Evolutionary conservation across 2,329 filamentous ascomycete species (phyloP), one percentile per base, ranked within the genome.

Genomic region (Fusarium haematococcum): DNA sequence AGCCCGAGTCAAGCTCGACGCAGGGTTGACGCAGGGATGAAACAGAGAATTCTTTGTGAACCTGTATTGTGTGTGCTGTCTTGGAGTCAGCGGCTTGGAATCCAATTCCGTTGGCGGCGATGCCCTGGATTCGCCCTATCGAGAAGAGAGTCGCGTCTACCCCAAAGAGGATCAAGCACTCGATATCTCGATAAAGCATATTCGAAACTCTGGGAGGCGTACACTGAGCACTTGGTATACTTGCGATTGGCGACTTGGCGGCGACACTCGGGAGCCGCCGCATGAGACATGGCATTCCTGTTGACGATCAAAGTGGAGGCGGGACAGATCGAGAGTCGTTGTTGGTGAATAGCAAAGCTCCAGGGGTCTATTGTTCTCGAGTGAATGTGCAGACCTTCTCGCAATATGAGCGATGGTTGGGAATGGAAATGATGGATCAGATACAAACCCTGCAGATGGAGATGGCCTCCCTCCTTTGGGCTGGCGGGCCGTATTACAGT

Each of bases 1-100:
- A 56, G 52, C n/a, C 48, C 62, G 39, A 63, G 62, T 57, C 52
- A 33, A 45, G 33, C 13, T 27, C 18, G 33, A 59, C 61, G 69
- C 63, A 75, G 72, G 69, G 73, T 65, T 60, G 54, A 69, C 45
- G 73, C 54, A 75, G 65, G 73, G 73, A 71, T 75, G 37, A 14
- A 48, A 45, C 56, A 75, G 35, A 58, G 59, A 60, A 74, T 75
- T 63, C 61, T 74, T 59, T 32, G 48, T 25, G 57, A 59, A 35
- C 27, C 23, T 27, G 11, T 63, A 43, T 68, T 63, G 57, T 59
- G 43, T 39, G 35, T 54, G 48, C 20, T 75, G 73, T 75, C 73
- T 68, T 50, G 41, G 32, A 57, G 32, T 30, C 33, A 35, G 63
- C 69, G 48, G 52, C 30, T 60, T 30, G n/a, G 63, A 71, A 75